Conservation (phyloP, 2,329 filamentous ascomycete species). For the Lasiodiplodia theobromae region DNA sequence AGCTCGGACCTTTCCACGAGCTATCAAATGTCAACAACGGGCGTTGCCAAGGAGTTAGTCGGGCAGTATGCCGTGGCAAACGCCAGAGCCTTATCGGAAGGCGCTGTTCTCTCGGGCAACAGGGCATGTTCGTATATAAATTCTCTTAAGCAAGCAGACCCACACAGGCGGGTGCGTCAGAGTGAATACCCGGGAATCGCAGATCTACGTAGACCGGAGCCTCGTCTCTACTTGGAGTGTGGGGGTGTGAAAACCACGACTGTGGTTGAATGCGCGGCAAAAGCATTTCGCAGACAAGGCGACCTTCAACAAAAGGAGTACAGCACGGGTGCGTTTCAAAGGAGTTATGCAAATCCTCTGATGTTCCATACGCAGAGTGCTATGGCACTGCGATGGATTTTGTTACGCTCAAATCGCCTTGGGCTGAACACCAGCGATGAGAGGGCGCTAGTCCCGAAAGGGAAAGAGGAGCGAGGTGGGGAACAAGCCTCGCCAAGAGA, state of each 20-base stretch:
- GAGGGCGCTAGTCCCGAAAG: background rate
- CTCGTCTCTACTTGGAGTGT: background rate
- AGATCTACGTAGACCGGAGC: background rate
- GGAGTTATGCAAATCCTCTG: background rate
- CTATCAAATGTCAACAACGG: background rate
- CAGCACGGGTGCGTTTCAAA: background rate
- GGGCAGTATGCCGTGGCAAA: background rate
- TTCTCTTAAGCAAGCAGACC: background rate
- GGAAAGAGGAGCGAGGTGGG: background rate
- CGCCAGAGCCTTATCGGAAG: no score
- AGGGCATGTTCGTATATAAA: background rate
- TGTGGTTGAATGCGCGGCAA: background rate
- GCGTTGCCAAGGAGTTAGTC: background rate
- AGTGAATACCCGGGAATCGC: background rate
- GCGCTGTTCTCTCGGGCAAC: background rate
- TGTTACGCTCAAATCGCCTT: background rate
- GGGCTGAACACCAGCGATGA: background rate
- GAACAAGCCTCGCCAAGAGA: constrained; percentile 15
- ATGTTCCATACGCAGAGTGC: background rate
- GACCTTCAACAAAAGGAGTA: background rate
- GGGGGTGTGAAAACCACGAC: background rate
- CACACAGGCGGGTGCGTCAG: background rate
- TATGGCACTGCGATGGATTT: background rate
- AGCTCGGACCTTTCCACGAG: background rate
- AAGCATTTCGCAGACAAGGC: background rate